Evolutionary conservation across 768 basidiomycete species (phyloP), one percentile per base, ranked within the genome.

Genomic region (Epithele typhae): DNA sequence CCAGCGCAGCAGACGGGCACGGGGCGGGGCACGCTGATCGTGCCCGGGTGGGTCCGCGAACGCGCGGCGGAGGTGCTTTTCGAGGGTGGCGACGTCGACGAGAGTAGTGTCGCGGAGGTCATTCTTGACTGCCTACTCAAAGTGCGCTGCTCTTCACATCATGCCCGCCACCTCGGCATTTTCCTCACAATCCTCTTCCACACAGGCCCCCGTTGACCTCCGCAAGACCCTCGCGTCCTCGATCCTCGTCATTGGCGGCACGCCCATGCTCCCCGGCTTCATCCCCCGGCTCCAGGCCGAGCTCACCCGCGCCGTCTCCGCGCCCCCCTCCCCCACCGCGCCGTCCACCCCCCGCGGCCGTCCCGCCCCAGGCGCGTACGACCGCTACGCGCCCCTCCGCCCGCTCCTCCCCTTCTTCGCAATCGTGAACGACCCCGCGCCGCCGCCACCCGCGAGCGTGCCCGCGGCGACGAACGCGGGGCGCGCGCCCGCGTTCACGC

Each of bases 41-140:
- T 98, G 36, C 95, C 95, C 1, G 95, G 95, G 2, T 99, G 96
- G 96, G 76, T 99, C 33, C 69, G 95, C 35, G 95, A 98, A 62
- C 75, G 94, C 12, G 87, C 87, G 1, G 82, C 93, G 1, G 96
- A 98, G 64, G 76, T 95, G 5, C 68, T 97, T 9, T 97, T 96
- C 52, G 89, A 91, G 60, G 84, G 84, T 1, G 90, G 89, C 5
- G 91, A 93, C 55, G 82, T 91, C 9, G 92, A 95, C 56, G 88
- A 92, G 65, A 77, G 76, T 51, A 92, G 87, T 51, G 69, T 94
- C 6, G 87, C 90, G 0, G 91, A 93, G 59, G 75, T 84, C 22
- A 75, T 97, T 10, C 66, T 98, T 6, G 82, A 90, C 48, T 74
- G 82, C 3, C 66, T 97, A 22, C 69, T 92, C 23, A 94, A 90